Evolutionary conservation across 208 protist species (phyloP).

Genomic region (Trypanosoma vivax): DNA sequence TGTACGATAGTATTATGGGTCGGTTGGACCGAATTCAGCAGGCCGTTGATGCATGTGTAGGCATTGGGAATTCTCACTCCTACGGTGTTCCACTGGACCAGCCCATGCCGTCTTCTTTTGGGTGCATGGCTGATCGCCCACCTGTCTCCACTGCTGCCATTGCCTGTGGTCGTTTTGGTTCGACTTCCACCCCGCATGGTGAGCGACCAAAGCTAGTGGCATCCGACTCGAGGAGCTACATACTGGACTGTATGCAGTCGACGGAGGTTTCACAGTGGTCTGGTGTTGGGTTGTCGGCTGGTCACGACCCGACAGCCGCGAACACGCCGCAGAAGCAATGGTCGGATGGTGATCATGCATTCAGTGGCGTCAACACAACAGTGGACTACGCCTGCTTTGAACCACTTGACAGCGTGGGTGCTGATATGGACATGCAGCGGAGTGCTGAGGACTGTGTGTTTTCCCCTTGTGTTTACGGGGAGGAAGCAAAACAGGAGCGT

Average conservation of each 20-base stretch:
- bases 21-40: constrained; percentile 46
- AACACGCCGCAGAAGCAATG: constrained; percentile 20
- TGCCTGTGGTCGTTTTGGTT: not conserved
- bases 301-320: constrained; percentile 7
- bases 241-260: not conserved
- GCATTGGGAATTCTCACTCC: constrained; percentile 4
- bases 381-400: constrained; percentile 20
- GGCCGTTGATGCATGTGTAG: not conserved
- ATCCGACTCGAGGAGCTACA: not conserved
- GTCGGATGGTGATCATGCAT: not conserved
- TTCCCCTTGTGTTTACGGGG: constrained; percentile 5
- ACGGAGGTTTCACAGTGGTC: constrained; percentile 6
- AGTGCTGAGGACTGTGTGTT: not conserved
- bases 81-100: constrained; percentile 10
- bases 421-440: constrained; percentile 12
- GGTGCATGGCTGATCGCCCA: constrained; percentile 12
- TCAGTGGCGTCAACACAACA: not conserved
- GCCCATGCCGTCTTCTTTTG: constrained; percentile 3
- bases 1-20: constrained; percentile 40
- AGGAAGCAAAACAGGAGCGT: constrained; percentile 15
- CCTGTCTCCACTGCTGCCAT: not conserved
- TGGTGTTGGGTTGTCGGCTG: constrained; percentile 2
- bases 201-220: constrained; percentile 1
- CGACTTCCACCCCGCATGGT: constrained; percentile 5
- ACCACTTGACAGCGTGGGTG: constrained; percentile 11